A percentile compares a stretch with the other conserved stretches of the same genome.
Evolutionary conservation across 805 yeast genomes (phyloP).

Genomic region (Spathaspora hagerdaliae): DNA sequence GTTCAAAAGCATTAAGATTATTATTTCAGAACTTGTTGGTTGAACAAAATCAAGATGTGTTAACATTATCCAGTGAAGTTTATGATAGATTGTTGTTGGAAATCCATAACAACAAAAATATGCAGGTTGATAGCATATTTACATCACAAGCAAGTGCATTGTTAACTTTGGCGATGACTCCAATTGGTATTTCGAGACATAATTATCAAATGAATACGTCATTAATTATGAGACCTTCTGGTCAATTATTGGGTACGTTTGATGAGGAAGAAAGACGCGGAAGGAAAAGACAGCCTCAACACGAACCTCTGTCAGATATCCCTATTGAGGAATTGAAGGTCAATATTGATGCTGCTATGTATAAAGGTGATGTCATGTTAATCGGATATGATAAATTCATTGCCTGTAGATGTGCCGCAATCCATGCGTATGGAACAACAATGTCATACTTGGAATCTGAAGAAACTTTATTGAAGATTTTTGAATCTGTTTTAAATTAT

Average conservation of each 20-base stretch:
- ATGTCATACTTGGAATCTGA: slow-evolving; percentile 46
- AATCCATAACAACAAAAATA: slow-evolving; percentile 32
- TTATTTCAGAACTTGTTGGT: slow-evolving; percentile 82
- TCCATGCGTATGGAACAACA: slow-evolving; percentile 69
- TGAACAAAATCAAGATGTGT: slow-evolving; percentile 79
- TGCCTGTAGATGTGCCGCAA: slow-evolving; percentile 70
- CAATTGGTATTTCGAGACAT: slow-evolving; percentile 89
- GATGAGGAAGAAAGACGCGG: slow-evolving; percentile 34
- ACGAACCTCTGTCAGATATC: slow-evolving; percentile 24
- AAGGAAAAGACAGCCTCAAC: slow-evolving; percentile 43
- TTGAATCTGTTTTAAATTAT: slow-evolving; percentile 35
- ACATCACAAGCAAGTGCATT: slow-evolving; percentile 56
- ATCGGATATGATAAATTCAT: slow-evolving; percentile 74
- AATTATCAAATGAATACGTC: slow-evolving; percentile 78
- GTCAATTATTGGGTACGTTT: slow-evolving; percentile 34
- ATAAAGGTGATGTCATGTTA: slow-evolving; percentile 84
- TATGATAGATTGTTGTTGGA: slow-evolving; percentile 55
- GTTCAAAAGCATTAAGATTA: slow-evolving; percentile 66
- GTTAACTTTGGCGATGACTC: slow-evolving; percentile 75
- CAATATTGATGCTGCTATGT: slow-evolving; percentile 90
- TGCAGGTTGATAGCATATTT: slow-evolving; percentile 49
- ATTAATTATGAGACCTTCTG: slow-evolving; percentile 79
- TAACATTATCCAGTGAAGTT: slow-evolving; percentile 58
- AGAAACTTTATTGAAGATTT: slow-evolving; percentile 35
- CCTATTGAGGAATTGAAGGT: slow-evolving; percentile 62